A percentile compares a stretch with the other conserved stretches of the same genome.
These are phyloP conservation scores for Alternaria novae-zelandiae DNA, from an alignment of 2,329 filamentous ascomycete genomes.

Conservation along the genomic window DNA sequence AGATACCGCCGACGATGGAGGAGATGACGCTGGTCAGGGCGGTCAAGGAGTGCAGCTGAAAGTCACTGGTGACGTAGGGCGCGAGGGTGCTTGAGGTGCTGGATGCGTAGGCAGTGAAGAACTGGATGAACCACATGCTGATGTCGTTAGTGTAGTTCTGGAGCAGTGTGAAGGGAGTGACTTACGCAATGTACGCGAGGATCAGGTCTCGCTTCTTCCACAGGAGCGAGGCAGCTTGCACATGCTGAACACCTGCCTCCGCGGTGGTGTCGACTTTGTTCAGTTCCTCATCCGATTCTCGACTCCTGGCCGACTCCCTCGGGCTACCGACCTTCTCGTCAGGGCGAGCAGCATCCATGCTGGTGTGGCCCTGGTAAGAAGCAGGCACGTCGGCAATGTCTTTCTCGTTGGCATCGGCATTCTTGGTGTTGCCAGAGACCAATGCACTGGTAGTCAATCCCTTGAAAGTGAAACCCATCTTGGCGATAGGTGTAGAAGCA, in stretches of 20 bases:
- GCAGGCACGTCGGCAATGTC: slow-evolving; percentile 38
- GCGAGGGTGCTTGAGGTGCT: slow-evolving; percentile 50
- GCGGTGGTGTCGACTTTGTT: slow-evolving; percentile 41
- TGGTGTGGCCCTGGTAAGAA: slow-evolving; percentile 36
- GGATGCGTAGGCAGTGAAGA: slow-evolving; percentile 56
- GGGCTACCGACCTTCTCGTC: slow-evolving; percentile 40
- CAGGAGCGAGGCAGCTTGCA: slow-evolving; percentile 36
- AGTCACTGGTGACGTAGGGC: slow-evolving; percentile 51
- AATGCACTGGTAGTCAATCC: slow-evolving; percentile 37
- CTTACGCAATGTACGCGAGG: slow-evolving; percentile 38
- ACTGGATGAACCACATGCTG: slow-evolving; percentile 51
- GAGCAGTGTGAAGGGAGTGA: background rate
- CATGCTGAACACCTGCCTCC: slow-evolving; percentile 36
- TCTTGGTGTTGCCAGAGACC: slow-evolving; percentile 23
- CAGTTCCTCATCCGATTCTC: slow-evolving; percentile 37
- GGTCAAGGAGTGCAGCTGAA: slow-evolving; percentile 46
- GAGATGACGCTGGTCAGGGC: slow-evolving; percentile 49
- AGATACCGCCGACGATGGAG: slow-evolving; percentile 47
- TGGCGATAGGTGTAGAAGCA: slow-evolving; percentile 9
- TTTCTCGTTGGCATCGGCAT: slow-evolving; percentile 25
- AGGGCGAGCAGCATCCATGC: slow-evolving; percentile 27
- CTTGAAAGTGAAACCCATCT: slow-evolving; percentile 43
- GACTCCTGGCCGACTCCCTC: slow-evolving; percentile 11
- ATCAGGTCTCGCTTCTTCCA: slow-evolving; percentile 39
- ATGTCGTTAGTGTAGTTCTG: slow-evolving; percentile 12